phyloP scores from a whole-genome alignment of 805 yeast genomes.

The Starmerella vaccinii region DNA sequence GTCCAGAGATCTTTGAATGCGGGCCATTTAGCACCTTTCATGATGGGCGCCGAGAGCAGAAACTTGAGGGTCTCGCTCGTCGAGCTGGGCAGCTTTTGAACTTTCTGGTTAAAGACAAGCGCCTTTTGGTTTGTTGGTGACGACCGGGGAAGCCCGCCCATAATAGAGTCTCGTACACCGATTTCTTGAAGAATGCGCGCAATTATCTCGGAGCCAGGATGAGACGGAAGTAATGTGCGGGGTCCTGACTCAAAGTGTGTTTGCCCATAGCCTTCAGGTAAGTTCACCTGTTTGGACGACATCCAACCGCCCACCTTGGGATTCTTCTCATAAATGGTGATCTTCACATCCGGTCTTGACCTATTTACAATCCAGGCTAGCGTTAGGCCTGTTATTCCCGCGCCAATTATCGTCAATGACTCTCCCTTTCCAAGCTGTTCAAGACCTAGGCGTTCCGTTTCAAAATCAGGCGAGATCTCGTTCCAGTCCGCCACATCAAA shows the following conservation, averaged over 20 bases:
- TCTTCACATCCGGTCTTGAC: constrained; percentile 64
- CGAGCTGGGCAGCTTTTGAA: constrained; percentile 29
- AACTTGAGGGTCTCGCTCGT: constrained; percentile 20
- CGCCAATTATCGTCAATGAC: constrained; percentile 66
- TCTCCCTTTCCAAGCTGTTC: constrained; percentile 28
- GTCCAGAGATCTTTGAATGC: constrained; percentile 31
- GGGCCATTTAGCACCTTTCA: constrained; percentile 47
- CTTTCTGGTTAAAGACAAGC: constrained; percentile 35
- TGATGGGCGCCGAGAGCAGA: constrained; percentile 28
- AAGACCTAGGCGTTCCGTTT: constrained; percentile 26
- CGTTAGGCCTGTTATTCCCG: constrained; percentile 79
- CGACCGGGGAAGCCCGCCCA: constrained; percentile 48
- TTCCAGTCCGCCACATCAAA: constrained; percentile 23
- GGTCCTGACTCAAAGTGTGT: constrained; percentile 79
- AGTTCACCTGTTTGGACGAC: constrained; percentile 15
- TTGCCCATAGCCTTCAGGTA: constrained; percentile 26
- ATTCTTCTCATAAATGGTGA: constrained; percentile 52
- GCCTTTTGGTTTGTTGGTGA: constrained; percentile 67
- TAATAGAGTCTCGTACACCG: constrained; percentile 37
- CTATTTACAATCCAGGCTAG: constrained; percentile 38
- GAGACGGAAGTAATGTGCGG: constrained; percentile 73
- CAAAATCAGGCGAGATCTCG: constrained; percentile 26
- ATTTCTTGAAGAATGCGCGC: constrained; percentile 33
- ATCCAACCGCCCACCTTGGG: constrained; percentile 72
- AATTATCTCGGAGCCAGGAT: constrained; percentile 47